Evolutionary conservation across 768 basidiomycete species (phyloP), one percentile per base, ranked within the genome.

Genomic region (Fomitopsis pulvina): DNA sequence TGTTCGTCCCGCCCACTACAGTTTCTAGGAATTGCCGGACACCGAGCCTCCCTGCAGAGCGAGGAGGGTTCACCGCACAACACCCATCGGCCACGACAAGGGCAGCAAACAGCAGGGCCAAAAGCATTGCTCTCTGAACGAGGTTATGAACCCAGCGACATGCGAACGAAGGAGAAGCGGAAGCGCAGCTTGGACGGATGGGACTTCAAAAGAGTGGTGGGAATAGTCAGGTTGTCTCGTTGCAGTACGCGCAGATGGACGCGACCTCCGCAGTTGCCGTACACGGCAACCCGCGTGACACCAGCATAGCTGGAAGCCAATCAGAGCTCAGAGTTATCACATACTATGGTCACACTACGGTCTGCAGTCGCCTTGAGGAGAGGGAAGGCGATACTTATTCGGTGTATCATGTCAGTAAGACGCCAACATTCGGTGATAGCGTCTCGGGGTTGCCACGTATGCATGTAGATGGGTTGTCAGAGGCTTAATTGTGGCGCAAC

Each of bases 21-120:
- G 14, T 29, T 24, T 50, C 49, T n/a, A 50, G 14, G 18, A 25
- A 42, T 20, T 50, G 49, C n/a, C 49, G 41, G 40, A 34, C 41
- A 9, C 49, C 49, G 16, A 50, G 38, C 34, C 26, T 26, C 40
- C 5, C 26, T 9, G 43, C 3, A 22, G 22, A 14, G 22, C 20
- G 9, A 4, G 47, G 25, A 21, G 34, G 18, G 38, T 21, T 28
- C 3, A 21, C 37, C 8, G 47, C 47, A 28, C 16, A 22, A 21
- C 37, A 38, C 11, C 24, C 47, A 22, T 29, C 20, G 24, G 16
- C 16, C 8, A n/a, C 41, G 7, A 50, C 9, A 14, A 44, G 11
- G 26, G 22, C 30, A 30, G 28, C 41, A 16, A 30, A 7, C 20
- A 50, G 29, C 20, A 50, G n/a, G 38, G 27, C 21, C 16, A 37